Conservation (phyloP, 108 stramenopile genomes). For the Cyclotella cryptica region DNA sequence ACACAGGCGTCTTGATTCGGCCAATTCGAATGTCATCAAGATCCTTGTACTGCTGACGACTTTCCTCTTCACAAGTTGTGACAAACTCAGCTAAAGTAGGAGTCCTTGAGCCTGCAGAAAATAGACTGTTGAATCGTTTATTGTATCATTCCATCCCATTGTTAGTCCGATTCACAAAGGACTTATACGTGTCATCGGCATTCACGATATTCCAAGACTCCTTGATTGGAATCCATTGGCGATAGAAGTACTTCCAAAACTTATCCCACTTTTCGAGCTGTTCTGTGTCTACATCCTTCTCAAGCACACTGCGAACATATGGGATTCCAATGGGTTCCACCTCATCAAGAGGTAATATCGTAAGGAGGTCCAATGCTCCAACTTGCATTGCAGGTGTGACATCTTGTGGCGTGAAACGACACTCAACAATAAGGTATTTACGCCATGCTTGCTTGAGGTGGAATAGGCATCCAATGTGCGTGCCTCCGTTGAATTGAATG, state of each 20-base stretch:
- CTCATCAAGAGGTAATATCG: conserved; percentile 12
- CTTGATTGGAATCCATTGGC: conserved; percentile 22
- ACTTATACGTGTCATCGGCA: neutral
- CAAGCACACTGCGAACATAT: conserved; percentile 12
- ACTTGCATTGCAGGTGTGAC: conserved; percentile 7
- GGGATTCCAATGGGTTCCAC: conserved; percentile 29
- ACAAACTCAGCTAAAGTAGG: too few species aligned
- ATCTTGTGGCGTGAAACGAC: neutral
- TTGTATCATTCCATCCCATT: conserved; percentile 38
- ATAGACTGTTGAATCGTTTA: conserved; percentile 21
- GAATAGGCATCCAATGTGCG: conserved; percentile 29
- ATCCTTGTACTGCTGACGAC: too few species aligned
- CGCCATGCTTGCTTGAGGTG: conserved; percentile 35
- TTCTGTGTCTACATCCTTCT: neutral
- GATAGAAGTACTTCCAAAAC: conserved; percentile 31
- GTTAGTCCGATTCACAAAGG: conserved; percentile 30
- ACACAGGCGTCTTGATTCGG: too few species aligned
- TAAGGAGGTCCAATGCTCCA: conserved; percentile 11
- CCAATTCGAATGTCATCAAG: too few species aligned
- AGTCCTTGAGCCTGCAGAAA: neutral
- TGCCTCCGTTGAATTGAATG: conserved; percentile 3
- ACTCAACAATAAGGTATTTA: conserved; percentile 6
- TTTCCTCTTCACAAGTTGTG: too few species aligned
- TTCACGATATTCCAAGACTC: conserved; percentile 27
- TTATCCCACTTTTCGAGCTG: conserved; percentile 23